phyloP scores from a whole-genome alignment of 2,329 filamentous ascomycete species.

The Colletotrichum phormii region DNA sequence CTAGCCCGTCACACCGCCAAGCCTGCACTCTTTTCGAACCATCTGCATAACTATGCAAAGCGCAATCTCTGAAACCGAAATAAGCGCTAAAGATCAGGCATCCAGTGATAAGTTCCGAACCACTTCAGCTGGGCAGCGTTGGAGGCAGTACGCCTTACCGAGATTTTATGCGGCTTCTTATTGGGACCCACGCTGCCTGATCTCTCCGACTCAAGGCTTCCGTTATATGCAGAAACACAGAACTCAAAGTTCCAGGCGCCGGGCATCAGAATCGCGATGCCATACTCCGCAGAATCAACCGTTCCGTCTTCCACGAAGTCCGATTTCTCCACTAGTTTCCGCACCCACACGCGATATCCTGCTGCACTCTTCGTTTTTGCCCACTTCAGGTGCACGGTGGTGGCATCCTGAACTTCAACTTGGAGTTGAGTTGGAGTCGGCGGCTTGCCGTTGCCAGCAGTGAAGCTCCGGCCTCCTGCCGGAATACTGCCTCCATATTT shows the following conservation, averaged over 20 bases:
- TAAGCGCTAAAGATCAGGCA: background rate
- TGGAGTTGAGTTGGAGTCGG: background rate
- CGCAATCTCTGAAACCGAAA: background rate
- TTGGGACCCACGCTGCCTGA: background rate
- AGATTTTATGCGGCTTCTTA: background rate
- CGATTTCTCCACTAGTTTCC: background rate
- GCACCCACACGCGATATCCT: constrained; percentile 22
- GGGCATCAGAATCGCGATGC: constrained; percentile 33
- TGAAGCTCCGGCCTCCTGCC: constrained; percentile 1
- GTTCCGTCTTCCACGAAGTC: constrained; percentile 3
- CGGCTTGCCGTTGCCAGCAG: constrained; percentile 10
- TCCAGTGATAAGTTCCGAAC: background rate
- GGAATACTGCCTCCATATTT: constrained; percentile 3
- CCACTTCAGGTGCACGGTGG: constrained; percentile 7
- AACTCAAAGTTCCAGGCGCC: constrained; percentile 39
- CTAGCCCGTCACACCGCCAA: background rate
- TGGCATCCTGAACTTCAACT: background rate
- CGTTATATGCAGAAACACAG: constrained; percentile 38
- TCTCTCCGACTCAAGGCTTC: constrained; percentile 31
- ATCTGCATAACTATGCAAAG: background rate
- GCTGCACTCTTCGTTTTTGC: background rate
- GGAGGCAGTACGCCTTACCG: background rate
- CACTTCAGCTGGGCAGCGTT: background rate
- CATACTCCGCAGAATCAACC: background rate
- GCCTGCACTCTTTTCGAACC: background rate